phyloP scores from a whole-genome alignment of 352 stramenopile species.

The Phytophthora macrochlamydospora region DNA sequence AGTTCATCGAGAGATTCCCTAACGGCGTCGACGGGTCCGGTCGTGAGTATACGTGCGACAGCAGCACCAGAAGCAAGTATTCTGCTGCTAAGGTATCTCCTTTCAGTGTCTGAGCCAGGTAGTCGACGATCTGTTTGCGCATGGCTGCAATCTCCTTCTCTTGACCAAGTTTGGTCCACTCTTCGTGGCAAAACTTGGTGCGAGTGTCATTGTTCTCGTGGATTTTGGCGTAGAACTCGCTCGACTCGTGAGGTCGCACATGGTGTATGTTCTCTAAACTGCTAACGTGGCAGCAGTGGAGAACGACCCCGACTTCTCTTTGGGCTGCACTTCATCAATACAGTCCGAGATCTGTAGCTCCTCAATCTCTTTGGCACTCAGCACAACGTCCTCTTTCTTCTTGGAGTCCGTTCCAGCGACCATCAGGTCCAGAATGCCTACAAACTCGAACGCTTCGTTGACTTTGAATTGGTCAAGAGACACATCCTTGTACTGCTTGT shows the following conservation, averaged over 20 bases:
- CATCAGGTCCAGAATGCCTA: conserved; percentile 73
- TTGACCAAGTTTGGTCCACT: conserved; percentile 39
- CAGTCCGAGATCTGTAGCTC: conserved; percentile 71
- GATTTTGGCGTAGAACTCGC: conserved; percentile 35
- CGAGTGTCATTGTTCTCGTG: conserved; percentile 40
- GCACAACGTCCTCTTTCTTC: conserved; percentile 11
- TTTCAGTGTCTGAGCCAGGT: conserved; percentile 43
- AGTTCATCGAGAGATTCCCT: conserved; percentile 77
- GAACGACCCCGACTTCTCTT: conserved; percentile 53
- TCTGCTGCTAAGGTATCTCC: conserved; percentile 67
- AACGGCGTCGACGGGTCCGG: conserved; percentile 65
- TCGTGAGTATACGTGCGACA: conserved; percentile 78
- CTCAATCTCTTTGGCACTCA: conserved; percentile 42
- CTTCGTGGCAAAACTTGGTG: conserved; percentile 37
- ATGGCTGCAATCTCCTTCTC: conserved; percentile 25
- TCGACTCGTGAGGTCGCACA: conserved; percentile 52
- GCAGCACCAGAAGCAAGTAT: conserved; percentile 69
- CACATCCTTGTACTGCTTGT: conserved; percentile 57
- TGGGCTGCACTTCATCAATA: conserved; percentile 61
- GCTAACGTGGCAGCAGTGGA: conserved; percentile 69
- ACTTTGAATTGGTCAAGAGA: conserved; percentile 71
- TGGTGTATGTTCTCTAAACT: conserved; percentile 47
- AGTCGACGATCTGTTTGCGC: conserved; percentile 44
- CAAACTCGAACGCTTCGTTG: conserved; percentile 86
- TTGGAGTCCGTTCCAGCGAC: conserved; percentile 37